Percentiles rank a stretch among this genome's conserved stretches.
Evolutionary conservation across 768 basidiomycete species (phyloP).

Genomic region (Termitomyces sp.): DNA sequence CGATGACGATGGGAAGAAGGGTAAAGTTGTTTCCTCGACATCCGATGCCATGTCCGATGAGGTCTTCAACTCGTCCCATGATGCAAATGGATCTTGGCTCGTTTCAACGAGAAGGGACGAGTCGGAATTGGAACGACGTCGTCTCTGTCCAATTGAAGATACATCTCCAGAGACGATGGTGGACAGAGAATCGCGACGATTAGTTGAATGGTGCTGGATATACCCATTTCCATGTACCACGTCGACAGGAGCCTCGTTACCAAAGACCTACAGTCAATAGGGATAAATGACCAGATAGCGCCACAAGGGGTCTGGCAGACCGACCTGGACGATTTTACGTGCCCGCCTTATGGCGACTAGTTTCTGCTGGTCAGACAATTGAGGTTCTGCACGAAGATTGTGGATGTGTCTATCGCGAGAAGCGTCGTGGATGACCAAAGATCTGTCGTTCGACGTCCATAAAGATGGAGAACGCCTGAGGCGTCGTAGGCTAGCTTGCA

Average conservation of each 20-base stretch:
- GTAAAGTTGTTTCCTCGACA: neutral
- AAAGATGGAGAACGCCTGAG: constrained; percentile 11
- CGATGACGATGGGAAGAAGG: neutral
- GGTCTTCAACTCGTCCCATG: neutral
- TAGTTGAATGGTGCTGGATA: neutral
- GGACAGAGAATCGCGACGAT: constrained; percentile 8
- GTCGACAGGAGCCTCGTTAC: constrained; percentile 39
- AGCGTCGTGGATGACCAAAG: neutral
- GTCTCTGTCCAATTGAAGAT: neutral
- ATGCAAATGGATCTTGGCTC: neutral
- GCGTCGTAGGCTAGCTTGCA: constrained; percentile 11
- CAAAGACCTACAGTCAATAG: constrained; percentile 34
- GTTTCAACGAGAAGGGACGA: constrained; percentile 5
- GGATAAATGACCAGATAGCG: neutral
- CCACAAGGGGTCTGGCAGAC: neutral
- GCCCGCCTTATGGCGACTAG: constrained; percentile 38
- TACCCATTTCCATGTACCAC: constrained; percentile 20
- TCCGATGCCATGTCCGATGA: neutral
- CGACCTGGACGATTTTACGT: constrained; percentile 46
- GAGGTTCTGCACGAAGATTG: constrained; percentile 10
- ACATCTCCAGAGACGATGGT: constrained; percentile 5
- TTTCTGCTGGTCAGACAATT: constrained; percentile 22
- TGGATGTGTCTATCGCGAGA: neutral
- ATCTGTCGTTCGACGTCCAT: constrained; percentile 4
- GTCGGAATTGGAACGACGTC: constrained; percentile 12